Conservation (phyloP, 2,329 filamentous ascomycete species). For the Aspergillus calidoustus region DNA sequence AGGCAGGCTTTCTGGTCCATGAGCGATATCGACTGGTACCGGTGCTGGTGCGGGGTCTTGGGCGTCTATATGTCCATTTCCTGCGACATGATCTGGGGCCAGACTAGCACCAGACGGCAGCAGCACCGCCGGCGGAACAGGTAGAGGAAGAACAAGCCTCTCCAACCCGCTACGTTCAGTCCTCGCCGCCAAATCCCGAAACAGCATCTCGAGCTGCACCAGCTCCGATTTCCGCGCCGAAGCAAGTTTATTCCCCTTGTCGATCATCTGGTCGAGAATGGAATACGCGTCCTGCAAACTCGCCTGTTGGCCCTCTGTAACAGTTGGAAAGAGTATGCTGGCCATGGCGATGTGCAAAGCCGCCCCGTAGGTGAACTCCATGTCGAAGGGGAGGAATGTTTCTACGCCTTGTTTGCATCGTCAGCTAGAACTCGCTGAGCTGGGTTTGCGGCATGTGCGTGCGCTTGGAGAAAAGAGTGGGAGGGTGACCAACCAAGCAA, state of each 20-base stretch:
- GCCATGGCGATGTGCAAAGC: conserved; percentile 45
- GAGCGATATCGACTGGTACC: background rate
- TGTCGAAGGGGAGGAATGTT: conserved; percentile 44
- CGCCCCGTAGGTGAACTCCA: conserved; percentile 45
- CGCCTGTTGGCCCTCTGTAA: conserved; percentile 32
- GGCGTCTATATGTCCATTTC: too few species aligned
- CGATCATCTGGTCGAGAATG: conserved; percentile 42
- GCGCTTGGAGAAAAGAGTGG: background rate
- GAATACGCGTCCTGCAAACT: conserved; percentile 26
- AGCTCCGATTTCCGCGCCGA: conserved; percentile 37
- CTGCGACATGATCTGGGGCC: too few species aligned
- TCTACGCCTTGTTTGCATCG: conserved; percentile 28
- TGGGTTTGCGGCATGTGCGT: background rate
- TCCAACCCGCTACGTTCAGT: conserved; percentile 34
- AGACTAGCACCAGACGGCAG: background rate
- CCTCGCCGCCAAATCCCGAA: conserved; percentile 31
- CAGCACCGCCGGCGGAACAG: background rate
- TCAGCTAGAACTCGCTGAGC: background rate
- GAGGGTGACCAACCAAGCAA: conserved; percentile 37
- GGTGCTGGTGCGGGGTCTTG: too few species aligned
- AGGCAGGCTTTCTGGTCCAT: background rate
- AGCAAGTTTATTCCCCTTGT: conserved; percentile 40
- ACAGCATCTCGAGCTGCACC: conserved; percentile 31
- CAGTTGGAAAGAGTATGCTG: conserved; percentile 40
- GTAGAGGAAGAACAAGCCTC: conserved; percentile 25